Base-by-base conservation (phyloP, 169 alveolate genomes). In the Eimeria tenella region DNA sequence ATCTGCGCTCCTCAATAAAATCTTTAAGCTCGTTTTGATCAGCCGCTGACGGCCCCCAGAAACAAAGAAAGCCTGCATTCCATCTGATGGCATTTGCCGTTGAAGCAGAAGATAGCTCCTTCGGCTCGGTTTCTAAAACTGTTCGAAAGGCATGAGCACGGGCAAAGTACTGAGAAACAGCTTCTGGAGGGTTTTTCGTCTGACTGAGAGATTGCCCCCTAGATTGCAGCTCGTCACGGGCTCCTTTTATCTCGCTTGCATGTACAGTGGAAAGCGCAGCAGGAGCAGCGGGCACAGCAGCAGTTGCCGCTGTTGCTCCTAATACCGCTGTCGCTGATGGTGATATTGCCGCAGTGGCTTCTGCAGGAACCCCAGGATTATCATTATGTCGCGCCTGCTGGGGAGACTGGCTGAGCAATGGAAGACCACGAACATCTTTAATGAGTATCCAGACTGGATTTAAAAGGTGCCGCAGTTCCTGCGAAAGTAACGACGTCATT, bases 391-490 rank as follows among this genome's bases (percentile, higher is more conserved):
- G 65, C 17, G 58, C 13, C 73, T 55, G 53, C 58, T 56, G 90
- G 65, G 55, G 81, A 56, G 23, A 17, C 50, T 9, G 82, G 21
- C 68, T 6, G 92, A 52, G 19, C 8, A 10, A 23, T 13, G 92
- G 92, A 17, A 84, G 92, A n/a, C 52, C 7, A 62, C 92, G 81
- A 4, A 15, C 92, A 60, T 63, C 92, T n/a, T 25, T 84, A 31
- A 84, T 84, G 81, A 62, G 81, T 11, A 84, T n/a, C 92, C 92
- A 84, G 52, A 84, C 92, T 3, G 92, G 92, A 42, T 84, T 84
- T 19, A 84, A 17, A 31, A 84, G 92, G 23, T 63, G 81, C 58
- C 92, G 92, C 65, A 84, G 81, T 52, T 31, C 92, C 15, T 49
- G 81, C 19, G 92, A 84, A 49, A 84, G 92, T 63, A 84, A n/a